Evolutionary conservation across 2,329 filamentous ascomycete genomes (phyloP), one percentile per base, ranked within the genome.

Genomic region (Phaeoacremonium minimum): DNA sequence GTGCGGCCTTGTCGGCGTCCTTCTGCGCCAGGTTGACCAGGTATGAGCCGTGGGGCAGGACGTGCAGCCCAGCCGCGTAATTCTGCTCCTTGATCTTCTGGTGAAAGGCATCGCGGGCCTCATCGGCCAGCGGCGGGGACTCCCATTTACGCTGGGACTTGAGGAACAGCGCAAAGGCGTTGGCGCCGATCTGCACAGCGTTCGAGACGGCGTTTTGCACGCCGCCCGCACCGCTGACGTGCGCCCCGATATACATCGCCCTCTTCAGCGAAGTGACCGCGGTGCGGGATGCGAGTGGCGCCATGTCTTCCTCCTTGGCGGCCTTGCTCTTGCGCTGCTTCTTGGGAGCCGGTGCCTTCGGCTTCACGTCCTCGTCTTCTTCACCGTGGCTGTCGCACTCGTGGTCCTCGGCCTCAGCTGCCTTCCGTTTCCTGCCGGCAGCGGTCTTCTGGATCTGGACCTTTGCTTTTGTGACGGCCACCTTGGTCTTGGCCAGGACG

Each of bases 131-230:
- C 1, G 86, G 77, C 7, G 90, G 87, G 51, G 85, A 94, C 18
- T 77, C 73, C 93, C 93, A 98, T 67, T 95, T 97, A 37, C 90
- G 82, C 60, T 98, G 93, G 0, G 87, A 95, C 58, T 97, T 97
- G 49, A 98, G 74, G 65, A 98, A 98, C 15, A 97, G 71, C 4
- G 93, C 93, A 50, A 97, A 95, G 8, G 90, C 80, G 57, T 97
- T 98, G 44, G 85, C 90, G 36, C 90, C 90, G 46, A 95, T 89
- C 33, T 88, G 76, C 2, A 83, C 56, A 30, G 85, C 78, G 49
- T 95, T 95, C 15, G 73, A 68, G 40, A 97, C 73, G 0, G 90
- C 76, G 59, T 97, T 96, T 39, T 96, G 89, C 1, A 97, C 86
- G 36, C 90, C 91, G 67, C 90, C 91, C 18, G 93, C 89, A 44